These are phyloP conservation scores for Hamamelis virginiana DNA, from an alignment of 164 flowering plant genomes.

Conservation along the genomic window DNA sequence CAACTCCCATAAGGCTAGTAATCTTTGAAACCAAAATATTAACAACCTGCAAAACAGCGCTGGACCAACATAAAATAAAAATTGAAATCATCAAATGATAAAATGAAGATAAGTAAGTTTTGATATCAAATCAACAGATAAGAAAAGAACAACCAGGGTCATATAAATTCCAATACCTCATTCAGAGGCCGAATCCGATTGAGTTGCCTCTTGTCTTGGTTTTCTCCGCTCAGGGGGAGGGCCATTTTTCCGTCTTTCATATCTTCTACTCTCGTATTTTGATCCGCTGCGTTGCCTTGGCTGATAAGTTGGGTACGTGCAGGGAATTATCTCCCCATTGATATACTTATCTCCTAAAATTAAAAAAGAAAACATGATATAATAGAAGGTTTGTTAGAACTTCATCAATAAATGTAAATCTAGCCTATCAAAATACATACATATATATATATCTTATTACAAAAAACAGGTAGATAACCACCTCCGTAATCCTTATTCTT, in stretches of 20 bases:
- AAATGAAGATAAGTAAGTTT: no score
- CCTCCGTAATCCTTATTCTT: slow-evolving; percentile 99
- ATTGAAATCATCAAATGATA: no score
- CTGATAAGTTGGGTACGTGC: slow-evolving; percentile 89
- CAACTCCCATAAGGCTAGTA: no score
- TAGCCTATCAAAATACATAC: background rate
- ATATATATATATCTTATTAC: background rate
- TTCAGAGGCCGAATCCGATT: slow-evolving; percentile 43
- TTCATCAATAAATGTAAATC: background rate
- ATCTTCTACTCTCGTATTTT: slow-evolving; percentile 68
- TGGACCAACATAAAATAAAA: no score
- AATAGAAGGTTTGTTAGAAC: background rate
- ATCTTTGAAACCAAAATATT: no score
- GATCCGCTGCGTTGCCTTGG: slow-evolving; percentile 68
- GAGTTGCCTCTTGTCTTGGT: slow-evolving; percentile 46
- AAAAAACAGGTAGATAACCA: slow-evolving; percentile 12
- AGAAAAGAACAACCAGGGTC: no score
- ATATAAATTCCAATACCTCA: slow-evolving; percentile 27
- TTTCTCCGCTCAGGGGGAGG: slow-evolving; percentile 60
- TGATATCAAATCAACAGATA: no score
- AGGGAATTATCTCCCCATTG: slow-evolving; percentile 96
- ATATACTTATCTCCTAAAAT: slow-evolving; percentile 80
- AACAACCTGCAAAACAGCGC: no score
- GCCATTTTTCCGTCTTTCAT: slow-evolving; percentile 77
- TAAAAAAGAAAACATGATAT: background rate